Evolutionary conservation across 2,329 filamentous ascomycete genomes (phyloP).

Genomic region (Xylariaceae sp.): DNA sequence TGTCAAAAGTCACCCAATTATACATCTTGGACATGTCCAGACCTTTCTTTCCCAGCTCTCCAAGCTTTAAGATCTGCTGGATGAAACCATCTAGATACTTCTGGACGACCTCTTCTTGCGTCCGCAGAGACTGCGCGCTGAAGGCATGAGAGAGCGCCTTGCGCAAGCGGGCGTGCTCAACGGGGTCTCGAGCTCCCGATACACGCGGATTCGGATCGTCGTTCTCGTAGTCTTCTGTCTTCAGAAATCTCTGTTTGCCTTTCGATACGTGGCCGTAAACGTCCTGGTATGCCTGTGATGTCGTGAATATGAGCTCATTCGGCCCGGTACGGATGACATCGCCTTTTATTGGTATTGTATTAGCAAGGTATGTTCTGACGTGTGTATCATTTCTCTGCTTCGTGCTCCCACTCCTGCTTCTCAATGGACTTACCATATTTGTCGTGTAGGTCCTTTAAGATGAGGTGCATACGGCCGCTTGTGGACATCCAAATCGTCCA

Average conservation of each 20-base stretch:
- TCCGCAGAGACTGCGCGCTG: constrained; percentile 17
- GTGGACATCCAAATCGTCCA: constrained; percentile 15
- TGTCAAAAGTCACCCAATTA: constrained; percentile 28
- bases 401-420: too few species aligned
- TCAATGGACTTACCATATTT: constrained; percentile 16
- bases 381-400: not conserved
- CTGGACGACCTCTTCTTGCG: constrained; percentile 22
- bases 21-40: constrained; percentile 23
- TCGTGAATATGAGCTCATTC: constrained; percentile 39
- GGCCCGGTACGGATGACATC: constrained; percentile 40
- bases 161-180: constrained; percentile 16
- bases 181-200: constrained; percentile 12
- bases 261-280: constrained; percentile 32
- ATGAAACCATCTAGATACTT: constrained; percentile 19
- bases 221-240: constrained; percentile 16
- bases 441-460: constrained; percentile 13
- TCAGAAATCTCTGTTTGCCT: constrained; percentile 14
- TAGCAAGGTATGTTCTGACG: not conserved
- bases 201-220: constrained; percentile 15
- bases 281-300: constrained; percentile 34
- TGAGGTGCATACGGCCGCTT: constrained; percentile 11
- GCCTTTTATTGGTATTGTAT: constrained; percentile 7
- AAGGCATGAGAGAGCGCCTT: constrained; percentile 19
- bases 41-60: constrained; percentile 14
- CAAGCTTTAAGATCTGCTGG: constrained; percentile 14